Conservation (phyloP, 805 yeast species). For the Kodamaea lidongshanica region DNA sequence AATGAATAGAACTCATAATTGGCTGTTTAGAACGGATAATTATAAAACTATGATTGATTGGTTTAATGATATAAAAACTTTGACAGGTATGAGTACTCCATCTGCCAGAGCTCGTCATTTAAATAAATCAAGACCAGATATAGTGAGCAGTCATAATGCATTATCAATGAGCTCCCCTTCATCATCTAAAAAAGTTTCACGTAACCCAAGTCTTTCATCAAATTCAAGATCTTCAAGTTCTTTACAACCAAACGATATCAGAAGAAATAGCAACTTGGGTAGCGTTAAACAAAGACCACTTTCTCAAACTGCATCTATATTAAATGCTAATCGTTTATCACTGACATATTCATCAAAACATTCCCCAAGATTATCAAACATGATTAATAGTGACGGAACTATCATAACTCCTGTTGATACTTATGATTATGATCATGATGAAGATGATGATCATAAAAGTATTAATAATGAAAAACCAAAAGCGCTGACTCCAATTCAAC, state of each 20-base stretch:
- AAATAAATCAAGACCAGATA: slow-evolving; percentile 17
- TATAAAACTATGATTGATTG: slow-evolving; percentile 76
- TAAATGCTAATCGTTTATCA: slow-evolving; percentile 25
- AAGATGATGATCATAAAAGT: too few relatives aligned
- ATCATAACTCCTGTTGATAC: slow-evolving; percentile 37
- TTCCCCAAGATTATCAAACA: slow-evolving; percentile 34
- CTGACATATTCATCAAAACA: slow-evolving; percentile 34
- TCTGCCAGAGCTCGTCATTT: slow-evolving; percentile 46
- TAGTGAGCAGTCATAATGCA: slow-evolving; percentile 2
- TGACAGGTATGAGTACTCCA: slow-evolving; percentile 61
- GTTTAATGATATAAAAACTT: slow-evolving; percentile 69
- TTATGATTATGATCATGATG: slow-evolving; percentile 8
- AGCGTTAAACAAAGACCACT: slow-evolving; percentile 15
- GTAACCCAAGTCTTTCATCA: slow-evolving; percentile 3
- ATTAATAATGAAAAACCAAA: background rate
- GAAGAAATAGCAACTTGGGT: slow-evolving; percentile 3
- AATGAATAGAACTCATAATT: slow-evolving; percentile 77
- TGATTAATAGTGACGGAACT: slow-evolving; percentile 43
- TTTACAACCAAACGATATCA: slow-evolving; percentile 9
- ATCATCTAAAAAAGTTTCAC: slow-evolving; percentile 5
- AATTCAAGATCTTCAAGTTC: slow-evolving; percentile 17
- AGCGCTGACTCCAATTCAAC: slow-evolving; percentile 1
- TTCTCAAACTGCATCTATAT: slow-evolving; percentile 18
- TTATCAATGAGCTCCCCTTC: slow-evolving; percentile 7
- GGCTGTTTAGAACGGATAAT: slow-evolving; percentile 90